Percentiles rank a stretch among this genome's conserved stretches.
These are phyloP conservation scores for Hymenoscyphus albidus DNA, from an alignment of 2,329 filamentous ascomycete genomes.

Conservation along the genomic window DNA sequence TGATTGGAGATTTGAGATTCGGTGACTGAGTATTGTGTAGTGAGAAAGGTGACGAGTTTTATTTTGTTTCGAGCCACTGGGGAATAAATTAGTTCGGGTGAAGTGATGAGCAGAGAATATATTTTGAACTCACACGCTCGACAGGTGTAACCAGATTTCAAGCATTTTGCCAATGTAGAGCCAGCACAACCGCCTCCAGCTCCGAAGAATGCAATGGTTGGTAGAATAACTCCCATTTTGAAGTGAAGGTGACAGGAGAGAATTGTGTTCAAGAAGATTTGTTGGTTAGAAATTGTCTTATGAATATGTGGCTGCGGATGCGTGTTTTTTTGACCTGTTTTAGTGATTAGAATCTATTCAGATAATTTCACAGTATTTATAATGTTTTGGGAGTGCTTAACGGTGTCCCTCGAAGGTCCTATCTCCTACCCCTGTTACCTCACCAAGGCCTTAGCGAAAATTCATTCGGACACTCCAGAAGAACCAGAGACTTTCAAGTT, in stretches of 20 bases:
- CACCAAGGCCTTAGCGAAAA: not conserved
- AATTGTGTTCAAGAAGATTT: not conserved
- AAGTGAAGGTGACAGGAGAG: not conserved
- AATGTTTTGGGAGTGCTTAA: not conserved
- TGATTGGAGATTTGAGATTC: constrained; percentile 28
- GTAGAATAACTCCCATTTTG: constrained; percentile 4
- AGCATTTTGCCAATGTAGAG: constrained; percentile 24
- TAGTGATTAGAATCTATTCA: not conserved
- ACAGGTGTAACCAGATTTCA: constrained; percentile 33
- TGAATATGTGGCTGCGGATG: not conserved
- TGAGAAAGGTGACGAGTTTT: constrained; percentile 43
- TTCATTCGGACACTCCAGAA: too few relatives aligned
- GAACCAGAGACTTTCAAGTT: too few relatives aligned
- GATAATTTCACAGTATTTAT: not conserved
- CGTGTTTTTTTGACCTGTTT: not conserved
- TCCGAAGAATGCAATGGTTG: constrained; percentile 17
- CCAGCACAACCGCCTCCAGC: constrained; percentile 13
- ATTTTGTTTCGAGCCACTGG: constrained; percentile 45
- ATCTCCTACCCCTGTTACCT: not conserved
- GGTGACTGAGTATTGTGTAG: constrained; percentile 10
- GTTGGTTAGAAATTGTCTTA: not conserved
- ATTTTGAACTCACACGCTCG: constrained; percentile 34
- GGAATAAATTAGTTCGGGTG: not conserved
- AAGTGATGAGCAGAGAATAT: not conserved
- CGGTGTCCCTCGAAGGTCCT: not conserved